Conservation (phyloP, 2,329 filamentous ascomycete genomes). For the Calonectria hawksworthii region DNA sequence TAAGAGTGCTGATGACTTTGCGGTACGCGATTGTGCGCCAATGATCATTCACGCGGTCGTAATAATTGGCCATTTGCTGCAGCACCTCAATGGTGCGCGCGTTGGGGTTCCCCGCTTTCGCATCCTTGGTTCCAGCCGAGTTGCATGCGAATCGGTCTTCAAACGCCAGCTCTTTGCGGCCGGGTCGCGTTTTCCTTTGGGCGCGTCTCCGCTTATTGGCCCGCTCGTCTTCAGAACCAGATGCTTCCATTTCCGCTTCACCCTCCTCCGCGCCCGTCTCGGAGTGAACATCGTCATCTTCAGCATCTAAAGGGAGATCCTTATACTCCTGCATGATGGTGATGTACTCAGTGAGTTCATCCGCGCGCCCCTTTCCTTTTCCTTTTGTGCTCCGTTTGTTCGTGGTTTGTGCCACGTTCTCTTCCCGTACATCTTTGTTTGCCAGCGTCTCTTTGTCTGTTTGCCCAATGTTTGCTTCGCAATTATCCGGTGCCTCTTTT, state of each 20-base stretch:
- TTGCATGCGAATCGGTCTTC: conserved; percentile 69
- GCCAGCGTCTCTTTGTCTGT: neutral
- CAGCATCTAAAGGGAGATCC: conserved; percentile 68
- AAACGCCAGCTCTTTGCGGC: conserved; percentile 51
- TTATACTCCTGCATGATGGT: conserved; percentile 71
- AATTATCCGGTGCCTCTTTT: neutral
- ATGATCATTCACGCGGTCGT: conserved; percentile 79
- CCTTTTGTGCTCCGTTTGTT: neutral
- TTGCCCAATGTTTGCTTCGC: neutral
- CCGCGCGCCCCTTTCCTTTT: conserved; percentile 45
- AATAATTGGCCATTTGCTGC: conserved; percentile 84
- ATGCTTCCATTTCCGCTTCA: conserved; percentile 30
- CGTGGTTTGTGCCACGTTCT: neutral
- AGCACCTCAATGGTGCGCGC: conserved; percentile 81
- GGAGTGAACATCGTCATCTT: conserved; percentile 60
- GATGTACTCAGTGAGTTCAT: conserved; percentile 76
- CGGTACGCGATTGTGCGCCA: conserved; percentile 85
- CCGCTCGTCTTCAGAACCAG: conserved; percentile 43
- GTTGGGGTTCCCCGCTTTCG: conserved; percentile 75
- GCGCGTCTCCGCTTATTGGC: conserved; percentile 31
- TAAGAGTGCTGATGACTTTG: conserved; percentile 80
- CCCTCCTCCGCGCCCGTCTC: conserved; percentile 29
- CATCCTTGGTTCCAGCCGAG: conserved; percentile 62
- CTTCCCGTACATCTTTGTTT: neutral
- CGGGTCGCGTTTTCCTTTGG: conserved; percentile 35